These are phyloP conservation scores for Akanthomyces muscarius DNA, from an alignment of 2,329 filamentous ascomycete species.

Conservation along the genomic window DNA sequence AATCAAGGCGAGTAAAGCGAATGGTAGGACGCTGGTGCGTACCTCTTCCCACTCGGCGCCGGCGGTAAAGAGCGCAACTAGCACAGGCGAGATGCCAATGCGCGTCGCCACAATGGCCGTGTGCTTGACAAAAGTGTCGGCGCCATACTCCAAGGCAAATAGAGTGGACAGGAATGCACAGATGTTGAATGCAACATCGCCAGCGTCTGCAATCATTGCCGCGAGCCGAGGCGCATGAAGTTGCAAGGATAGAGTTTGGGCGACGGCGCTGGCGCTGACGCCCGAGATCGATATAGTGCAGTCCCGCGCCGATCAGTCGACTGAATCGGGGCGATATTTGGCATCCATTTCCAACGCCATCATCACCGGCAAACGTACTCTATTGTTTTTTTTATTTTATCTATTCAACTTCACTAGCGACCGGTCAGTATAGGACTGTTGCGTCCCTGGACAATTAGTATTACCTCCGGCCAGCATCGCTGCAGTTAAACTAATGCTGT, in stretches of 20 bases:
- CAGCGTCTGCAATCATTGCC: background rate
- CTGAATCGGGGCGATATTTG: background rate
- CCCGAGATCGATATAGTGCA: background rate
- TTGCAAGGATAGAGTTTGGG: background rate
- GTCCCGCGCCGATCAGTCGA: background rate
- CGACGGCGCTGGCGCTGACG: background rate
- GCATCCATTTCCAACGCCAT: too few relatives aligned
- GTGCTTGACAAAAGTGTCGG: conserved; percentile 50
- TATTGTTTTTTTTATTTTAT: too few relatives aligned
- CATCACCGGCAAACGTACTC: too few relatives aligned
- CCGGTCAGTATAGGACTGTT: too few relatives aligned
- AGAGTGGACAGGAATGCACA: conserved; percentile 41
- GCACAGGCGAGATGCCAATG: conserved; percentile 40
- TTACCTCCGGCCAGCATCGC: too few relatives aligned
- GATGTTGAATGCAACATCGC: conserved; percentile 27
- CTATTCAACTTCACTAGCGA: too few relatives aligned
- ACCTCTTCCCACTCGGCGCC: conserved; percentile 56
- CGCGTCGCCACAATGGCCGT: conserved; percentile 44
- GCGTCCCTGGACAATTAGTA: too few relatives aligned
- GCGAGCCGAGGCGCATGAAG: background rate
- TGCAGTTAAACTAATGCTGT: too few relatives aligned
- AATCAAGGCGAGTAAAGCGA: conserved; percentile 18
- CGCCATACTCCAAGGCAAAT: conserved; percentile 48
- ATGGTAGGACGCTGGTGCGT: conserved; percentile 6
- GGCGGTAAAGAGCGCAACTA: conserved; percentile 49